Evolutionary conservation across 2,329 filamentous ascomycete genomes (phyloP).

Genomic region (Rutstroemia sp.): DNA sequence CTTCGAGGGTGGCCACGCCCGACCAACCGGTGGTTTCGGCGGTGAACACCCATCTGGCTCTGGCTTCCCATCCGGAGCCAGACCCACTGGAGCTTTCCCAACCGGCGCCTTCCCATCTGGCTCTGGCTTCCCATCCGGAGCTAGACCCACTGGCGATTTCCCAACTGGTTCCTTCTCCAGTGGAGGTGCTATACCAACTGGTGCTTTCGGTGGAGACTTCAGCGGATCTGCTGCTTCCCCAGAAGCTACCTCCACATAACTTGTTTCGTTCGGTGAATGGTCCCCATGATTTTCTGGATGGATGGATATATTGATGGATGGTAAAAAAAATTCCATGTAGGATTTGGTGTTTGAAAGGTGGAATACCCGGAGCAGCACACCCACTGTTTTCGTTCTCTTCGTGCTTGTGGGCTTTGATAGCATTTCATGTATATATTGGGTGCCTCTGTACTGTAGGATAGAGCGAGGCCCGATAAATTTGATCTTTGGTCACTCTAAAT

Average conservation of each 20-base stretch:
- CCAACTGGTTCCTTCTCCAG: background rate
- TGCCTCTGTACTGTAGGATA: background rate
- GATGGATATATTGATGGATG: background rate
- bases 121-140: background rate
- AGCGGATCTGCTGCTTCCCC: background rate
- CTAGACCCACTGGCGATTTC: background rate
- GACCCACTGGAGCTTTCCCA: background rate
- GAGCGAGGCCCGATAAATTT: background rate
- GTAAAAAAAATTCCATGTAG: background rate
- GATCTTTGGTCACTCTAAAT: background rate
- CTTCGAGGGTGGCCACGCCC: background rate
- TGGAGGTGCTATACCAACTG: background rate
- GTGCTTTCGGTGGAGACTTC: background rate
- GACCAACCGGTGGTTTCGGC: background rate
- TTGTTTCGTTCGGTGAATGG: background rate
- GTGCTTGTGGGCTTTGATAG: background rate
- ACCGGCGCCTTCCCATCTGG: background rate
- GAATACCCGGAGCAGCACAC: background rate
- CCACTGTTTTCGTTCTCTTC: background rate
- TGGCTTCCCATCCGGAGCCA: background rate
- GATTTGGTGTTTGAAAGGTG: background rate
- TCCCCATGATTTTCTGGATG: background rate
- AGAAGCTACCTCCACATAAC: background rate
- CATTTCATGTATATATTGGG: background rate
- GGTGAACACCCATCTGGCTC: background rate